These are phyloP conservation scores for Hypoxylon cercidicola DNA, from an alignment of 495 filamentous ascomycete genomes.

Conservation along the genomic window DNA sequence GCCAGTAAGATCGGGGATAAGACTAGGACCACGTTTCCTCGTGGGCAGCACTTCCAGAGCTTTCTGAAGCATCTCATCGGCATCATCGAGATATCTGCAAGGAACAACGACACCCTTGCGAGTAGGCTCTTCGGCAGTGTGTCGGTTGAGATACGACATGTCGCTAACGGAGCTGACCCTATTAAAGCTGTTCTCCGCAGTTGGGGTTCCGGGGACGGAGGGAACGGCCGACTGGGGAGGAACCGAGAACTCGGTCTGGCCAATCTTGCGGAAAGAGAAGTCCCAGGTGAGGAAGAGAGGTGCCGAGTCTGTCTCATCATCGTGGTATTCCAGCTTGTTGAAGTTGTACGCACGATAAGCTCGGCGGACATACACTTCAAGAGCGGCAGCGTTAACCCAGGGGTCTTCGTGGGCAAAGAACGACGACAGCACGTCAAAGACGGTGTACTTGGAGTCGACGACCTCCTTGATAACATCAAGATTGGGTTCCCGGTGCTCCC, in stretches of 20 bases:
- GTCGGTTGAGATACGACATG: constrained; percentile 83
- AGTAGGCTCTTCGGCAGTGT: constrained; percentile 75
- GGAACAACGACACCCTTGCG: constrained; percentile 95
- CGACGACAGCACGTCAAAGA: constrained; percentile 92
- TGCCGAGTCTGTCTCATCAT: constrained; percentile 71
- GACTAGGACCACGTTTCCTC: constrained; percentile 54
- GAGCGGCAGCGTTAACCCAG: constrained; percentile 92
- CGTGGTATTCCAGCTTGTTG: constrained; percentile 87
- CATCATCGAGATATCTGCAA: constrained; percentile 91
- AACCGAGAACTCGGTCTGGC: constrained; percentile 86
- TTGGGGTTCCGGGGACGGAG: constrained; percentile 88
- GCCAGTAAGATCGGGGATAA: constrained; percentile 75
- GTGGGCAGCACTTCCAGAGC: constrained; percentile 85
- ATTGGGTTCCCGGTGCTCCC: constrained; percentile 94
- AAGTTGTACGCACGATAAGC: constrained; percentile 95
- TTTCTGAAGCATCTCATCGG: constrained; percentile 81
- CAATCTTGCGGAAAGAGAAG: constrained; percentile 91
- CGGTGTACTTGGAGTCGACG: constrained; percentile 96
- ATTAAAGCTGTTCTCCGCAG: constrained; percentile 71
- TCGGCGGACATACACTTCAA: constrained; percentile 95
- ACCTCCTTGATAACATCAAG: constrained; percentile 92
- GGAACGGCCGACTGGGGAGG: constrained; percentile 77
- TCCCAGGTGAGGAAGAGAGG: constrained; percentile 93
- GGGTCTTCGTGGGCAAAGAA: constrained; percentile 95
- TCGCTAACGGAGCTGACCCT: constrained; percentile 94